phyloP scores from a whole-genome alignment of 2,329 filamentous ascomycete genomes.

The Diaporthe ampelina region DNA sequence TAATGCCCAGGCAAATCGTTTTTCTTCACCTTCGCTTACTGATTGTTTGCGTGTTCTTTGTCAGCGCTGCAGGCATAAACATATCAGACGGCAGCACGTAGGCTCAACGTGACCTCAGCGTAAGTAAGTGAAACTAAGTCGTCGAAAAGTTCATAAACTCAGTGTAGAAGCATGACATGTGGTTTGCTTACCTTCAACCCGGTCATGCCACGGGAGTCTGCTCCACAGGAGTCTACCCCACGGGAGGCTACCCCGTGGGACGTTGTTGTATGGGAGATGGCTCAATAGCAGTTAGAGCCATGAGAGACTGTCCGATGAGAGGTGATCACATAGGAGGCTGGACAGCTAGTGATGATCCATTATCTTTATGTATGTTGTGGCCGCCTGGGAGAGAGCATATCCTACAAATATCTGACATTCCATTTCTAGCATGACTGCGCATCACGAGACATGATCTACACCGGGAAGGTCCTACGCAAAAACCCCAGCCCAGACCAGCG shows the following conservation, averaged over 20 bases:
- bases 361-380: no score
- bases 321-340: neutral
- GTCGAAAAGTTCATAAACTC: neutral
- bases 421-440: neutral
- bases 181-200: neutral
- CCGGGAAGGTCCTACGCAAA: no score
- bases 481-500: no score
- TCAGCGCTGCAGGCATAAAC: neutral
- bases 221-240: no score
- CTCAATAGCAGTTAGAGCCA: no score
- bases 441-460: no score
- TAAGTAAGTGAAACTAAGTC: neutral
- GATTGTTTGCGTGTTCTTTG: neutral
- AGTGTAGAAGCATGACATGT: neutral
- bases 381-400: no score
- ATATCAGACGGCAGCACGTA: neutral
- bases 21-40: neutral
- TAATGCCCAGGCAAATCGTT: slow-evolving; percentile 18
- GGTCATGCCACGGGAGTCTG: neutral
- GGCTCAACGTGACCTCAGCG: no score
- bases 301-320: no score
- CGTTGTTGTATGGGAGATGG: neutral
- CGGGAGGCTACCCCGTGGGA: neutral
- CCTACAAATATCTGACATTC: no score
- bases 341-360: neutral